phyloP scores from a whole-genome alignment of 2,329 filamentous ascomycete genomes.

The Karstenula rhodostoma region DNA sequence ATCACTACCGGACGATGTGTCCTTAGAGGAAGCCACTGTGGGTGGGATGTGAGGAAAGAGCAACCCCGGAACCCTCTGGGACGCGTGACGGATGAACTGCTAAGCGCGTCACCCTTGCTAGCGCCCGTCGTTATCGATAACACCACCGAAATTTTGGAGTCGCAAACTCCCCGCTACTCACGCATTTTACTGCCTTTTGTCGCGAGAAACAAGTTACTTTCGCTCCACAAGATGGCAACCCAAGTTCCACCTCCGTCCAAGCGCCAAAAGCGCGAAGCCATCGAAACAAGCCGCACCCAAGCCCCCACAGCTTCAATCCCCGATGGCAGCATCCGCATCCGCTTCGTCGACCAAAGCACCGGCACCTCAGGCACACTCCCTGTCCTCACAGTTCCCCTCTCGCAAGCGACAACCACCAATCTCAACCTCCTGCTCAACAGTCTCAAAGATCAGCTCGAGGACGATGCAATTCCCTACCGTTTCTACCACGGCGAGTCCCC shows the following conservation, averaged over 20 bases:
- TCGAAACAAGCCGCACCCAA: conserved; percentile 75
- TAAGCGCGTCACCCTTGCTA: conserved; percentile 32
- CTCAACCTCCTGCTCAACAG: conserved; percentile 87
- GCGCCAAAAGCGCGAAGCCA: conserved; percentile 78
- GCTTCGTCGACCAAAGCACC: conserved; percentile 84
- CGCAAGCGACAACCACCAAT: conserved; percentile 87
- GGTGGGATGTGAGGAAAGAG: conserved; percentile 16
- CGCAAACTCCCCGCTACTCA: conserved; percentile 9
- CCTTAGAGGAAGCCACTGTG: neutral
- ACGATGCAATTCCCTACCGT: conserved; percentile 69
- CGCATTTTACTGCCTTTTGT: neutral
- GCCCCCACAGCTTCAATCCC: conserved; percentile 73
- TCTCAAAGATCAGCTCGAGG: conserved; percentile 72
- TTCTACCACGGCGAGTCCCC: conserved; percentile 63
- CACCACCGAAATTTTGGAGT: conserved; percentile 29
- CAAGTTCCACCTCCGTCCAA: conserved; percentile 86
- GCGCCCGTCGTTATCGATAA: conserved; percentile 35
- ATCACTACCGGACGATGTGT: neutral
- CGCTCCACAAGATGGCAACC: conserved; percentile 71
- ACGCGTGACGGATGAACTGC: conserved; percentile 6
- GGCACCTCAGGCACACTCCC: conserved; percentile 72
- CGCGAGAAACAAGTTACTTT: neutral
- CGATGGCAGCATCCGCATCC: conserved; percentile 80
- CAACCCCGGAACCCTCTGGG: neutral
- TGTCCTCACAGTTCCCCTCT: conserved; percentile 76